Percentiles rank a stretch among this genome's conserved stretches.
Evolutionary conservation across 2,329 filamentous ascomycete genomes (phyloP).

Genomic region (Diaporthe sp.): DNA sequence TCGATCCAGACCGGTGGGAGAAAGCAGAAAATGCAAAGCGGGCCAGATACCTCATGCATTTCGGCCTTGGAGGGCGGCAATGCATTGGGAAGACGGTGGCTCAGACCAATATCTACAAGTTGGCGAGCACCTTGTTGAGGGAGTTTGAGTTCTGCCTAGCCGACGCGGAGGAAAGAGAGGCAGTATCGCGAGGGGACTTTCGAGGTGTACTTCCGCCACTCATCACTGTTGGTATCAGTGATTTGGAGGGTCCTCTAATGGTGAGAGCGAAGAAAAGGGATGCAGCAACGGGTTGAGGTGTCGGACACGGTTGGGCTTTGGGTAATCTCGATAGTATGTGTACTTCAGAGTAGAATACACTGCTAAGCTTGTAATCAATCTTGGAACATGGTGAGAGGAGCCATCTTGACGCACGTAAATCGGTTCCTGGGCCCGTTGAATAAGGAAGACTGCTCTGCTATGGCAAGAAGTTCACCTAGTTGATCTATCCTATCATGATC

Average conservation of each 20-base stretch:
- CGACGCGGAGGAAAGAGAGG: conserved; percentile 34
- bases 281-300: no score
- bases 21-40: conserved; percentile 23
- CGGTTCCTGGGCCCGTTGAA: no score
- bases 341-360: no score
- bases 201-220: conserved; percentile 33
- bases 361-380: no score
- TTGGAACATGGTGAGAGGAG: no score
- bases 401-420: no score
- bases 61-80: conserved; percentile 45
- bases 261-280: conserved; percentile 2
- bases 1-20: conserved; percentile 40
- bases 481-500: no score
- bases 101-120: conserved; percentile 47
- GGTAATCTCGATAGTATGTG: no score
- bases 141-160: conserved; percentile 46
- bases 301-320: no score
- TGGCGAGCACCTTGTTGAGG: conserved; percentile 39
- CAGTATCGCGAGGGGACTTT: conserved; percentile 24
- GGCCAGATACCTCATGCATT: conserved; percentile 46
- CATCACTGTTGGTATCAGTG: conserved; percentile 37
- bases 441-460: no score
- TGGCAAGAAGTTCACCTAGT: no score
- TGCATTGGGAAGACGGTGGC: conserved; percentile 50
- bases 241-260: conserved; percentile 26